Evolutionary conservation across 176 grass and related monocot genomes (phyloP).

Genomic region (Panicum miliaceum): DNA sequence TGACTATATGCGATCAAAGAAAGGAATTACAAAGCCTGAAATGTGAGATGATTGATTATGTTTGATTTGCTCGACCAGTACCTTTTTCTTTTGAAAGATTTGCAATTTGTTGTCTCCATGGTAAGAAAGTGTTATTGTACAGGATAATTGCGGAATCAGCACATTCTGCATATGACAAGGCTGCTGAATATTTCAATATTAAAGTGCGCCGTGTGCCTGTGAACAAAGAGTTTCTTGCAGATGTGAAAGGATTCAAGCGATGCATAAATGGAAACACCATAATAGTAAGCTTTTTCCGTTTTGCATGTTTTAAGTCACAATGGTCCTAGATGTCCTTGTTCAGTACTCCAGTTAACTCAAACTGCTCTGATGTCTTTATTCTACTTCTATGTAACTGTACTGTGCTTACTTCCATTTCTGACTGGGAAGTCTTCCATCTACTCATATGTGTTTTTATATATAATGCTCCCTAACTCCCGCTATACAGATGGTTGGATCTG

Average conservation of each 20-base stretch:
- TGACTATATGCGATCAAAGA: constrained; percentile 90
- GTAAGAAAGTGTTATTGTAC: constrained; percentile 38
- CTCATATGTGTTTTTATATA: constrained; percentile 10
- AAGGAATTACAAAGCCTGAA: constrained; percentile 92
- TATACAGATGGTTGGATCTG: constrained; percentile 87
- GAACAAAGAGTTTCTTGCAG: constrained; percentile 93
- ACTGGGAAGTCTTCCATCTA: background rate
- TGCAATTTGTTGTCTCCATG: background rate
- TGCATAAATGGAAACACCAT: constrained; percentile 95
- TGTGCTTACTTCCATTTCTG: background rate
- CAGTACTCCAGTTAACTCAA: background rate
- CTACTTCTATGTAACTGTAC: background rate
- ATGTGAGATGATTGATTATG: constrained; percentile 65
- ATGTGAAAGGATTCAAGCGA: constrained; percentile 86
- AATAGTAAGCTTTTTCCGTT: constrained; percentile 60
- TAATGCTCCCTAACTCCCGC: constrained; percentile 30
- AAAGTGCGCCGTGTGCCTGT: constrained; percentile 92
- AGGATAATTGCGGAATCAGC: constrained; percentile 79
- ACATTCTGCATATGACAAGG: constrained; percentile 76
- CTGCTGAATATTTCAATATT: constrained; percentile 78
- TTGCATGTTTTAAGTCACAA: background rate
- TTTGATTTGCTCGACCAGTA: constrained; percentile 21
- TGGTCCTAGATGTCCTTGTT: background rate
- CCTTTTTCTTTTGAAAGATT: background rate
- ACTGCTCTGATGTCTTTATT: background rate